A percentile compares a stretch with the other conserved stretches of the same genome.
Conservation (phyloP, 768 basidiomycete genomes). For the Suillus fuscotomentosus region DNA sequence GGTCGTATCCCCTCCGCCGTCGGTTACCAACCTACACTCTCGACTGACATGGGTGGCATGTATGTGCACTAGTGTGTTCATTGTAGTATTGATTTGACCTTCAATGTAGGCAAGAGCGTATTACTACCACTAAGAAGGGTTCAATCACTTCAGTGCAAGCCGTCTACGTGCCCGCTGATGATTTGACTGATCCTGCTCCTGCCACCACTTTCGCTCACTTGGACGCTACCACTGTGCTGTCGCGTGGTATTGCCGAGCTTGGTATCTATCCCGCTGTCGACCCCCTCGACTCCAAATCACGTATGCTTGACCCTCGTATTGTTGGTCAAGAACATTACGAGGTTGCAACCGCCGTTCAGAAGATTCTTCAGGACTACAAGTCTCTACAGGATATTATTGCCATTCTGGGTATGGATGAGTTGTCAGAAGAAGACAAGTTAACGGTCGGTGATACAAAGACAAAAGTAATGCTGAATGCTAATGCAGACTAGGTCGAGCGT, state of each 20-base stretch:
- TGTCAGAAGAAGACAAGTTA: constrained; percentile 99
- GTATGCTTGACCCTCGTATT: constrained; percentile 99
- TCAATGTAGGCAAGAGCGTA: constrained; percentile 88
- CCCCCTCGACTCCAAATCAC: constrained; percentile 98
- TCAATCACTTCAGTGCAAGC: constrained; percentile 99
- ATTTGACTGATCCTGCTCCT: constrained; percentile 99
- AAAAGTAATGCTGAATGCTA: background rate
- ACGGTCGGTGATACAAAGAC: constrained; percentile 57
- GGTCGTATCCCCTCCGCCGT: constrained; percentile 99
- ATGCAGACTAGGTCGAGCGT: constrained; percentile 76
- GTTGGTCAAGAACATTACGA: constrained; percentile 95
- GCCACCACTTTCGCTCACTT: constrained; percentile 99
- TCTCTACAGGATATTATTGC: constrained; percentile 99
- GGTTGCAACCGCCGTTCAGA: constrained; percentile 94
- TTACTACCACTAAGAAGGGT: constrained; percentile 99
- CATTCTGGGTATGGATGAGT: constrained; percentile 99
- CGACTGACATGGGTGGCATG: constrained; percentile 99
- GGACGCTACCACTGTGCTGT: constrained; percentile 99
- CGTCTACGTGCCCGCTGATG: constrained; percentile 99
- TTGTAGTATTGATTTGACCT: constrained; percentile 9
- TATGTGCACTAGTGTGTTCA: constrained; percentile 36
- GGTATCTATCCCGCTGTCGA: constrained; percentile 99
- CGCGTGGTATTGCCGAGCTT: constrained; percentile 97
- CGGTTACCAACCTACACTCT: constrained; percentile 99
- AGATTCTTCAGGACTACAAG: constrained; percentile 97